phyloP scores from a whole-genome alignment of 345 rosid genomes.

The Clausena lansium region DNA sequence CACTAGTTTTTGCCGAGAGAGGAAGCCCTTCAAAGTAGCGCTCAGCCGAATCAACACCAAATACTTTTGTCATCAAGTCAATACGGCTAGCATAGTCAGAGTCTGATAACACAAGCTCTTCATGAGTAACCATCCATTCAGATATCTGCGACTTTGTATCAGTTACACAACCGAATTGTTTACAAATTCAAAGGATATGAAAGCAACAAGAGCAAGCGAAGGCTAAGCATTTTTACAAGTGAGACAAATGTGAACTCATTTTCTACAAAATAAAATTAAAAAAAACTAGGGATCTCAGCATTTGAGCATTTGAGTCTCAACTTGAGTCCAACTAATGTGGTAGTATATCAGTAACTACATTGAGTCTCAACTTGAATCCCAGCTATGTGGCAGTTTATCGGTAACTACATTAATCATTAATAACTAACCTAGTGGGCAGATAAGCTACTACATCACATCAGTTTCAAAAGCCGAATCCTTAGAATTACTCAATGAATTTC shows the following conservation, averaged over 20 bases:
- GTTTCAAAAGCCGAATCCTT: too few species aligned
- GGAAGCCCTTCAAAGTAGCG: constrained; percentile 78
- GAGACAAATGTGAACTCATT: background rate
- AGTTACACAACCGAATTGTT: constrained; percentile 15
- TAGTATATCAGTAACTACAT: too few species aligned
- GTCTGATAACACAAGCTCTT: constrained; percentile 56
- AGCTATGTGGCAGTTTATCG: too few species aligned
- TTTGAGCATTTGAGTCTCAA: too few species aligned
- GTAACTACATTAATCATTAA: too few species aligned
- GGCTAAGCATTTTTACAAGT: background rate
- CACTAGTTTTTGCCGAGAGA: constrained; percentile 50
- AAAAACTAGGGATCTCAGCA: too few species aligned
- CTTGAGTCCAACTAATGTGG: too few species aligned
- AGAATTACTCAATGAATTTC: background rate
- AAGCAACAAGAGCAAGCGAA: background rate
- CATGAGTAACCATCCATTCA: constrained; percentile 77
- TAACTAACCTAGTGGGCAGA: too few species aligned
- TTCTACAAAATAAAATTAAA: too few species aligned
- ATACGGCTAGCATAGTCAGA: constrained; percentile 68
- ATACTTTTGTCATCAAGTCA: constrained; percentile 82
- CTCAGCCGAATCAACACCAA: constrained; percentile 88
- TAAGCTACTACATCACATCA: too few species aligned
- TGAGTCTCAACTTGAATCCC: too few species aligned
- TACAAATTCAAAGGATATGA: background rate
- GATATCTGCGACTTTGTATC: constrained; percentile 50